phyloP scores from a whole-genome alignment of 2,329 filamentous ascomycete genomes.

The Neofusicoccum laricinum region DNA sequence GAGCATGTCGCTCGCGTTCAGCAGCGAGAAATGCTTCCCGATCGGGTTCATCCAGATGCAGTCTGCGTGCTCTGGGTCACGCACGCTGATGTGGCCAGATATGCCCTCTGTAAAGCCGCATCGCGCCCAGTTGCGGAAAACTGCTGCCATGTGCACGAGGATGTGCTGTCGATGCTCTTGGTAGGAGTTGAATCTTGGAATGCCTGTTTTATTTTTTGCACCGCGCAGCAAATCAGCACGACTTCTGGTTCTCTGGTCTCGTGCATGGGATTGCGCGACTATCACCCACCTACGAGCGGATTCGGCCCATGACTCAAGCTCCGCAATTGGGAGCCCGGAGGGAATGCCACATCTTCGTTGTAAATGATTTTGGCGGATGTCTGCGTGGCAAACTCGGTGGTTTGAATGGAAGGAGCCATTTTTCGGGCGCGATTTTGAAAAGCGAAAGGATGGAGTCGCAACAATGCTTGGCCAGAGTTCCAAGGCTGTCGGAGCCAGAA shows the following conservation, averaged over 20 bases:
- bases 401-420: not conserved
- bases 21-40: constrained; percentile 62
- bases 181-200: constrained; percentile 54
- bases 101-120: constrained; percentile 67
- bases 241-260: not conserved
- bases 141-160: constrained; percentile 61
- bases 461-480: not conserved
- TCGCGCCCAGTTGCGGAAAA: constrained; percentile 65
- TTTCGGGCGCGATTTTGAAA: not conserved
- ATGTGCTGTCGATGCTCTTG: constrained; percentile 61
- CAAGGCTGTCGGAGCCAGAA: no score
- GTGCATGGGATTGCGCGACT: not conserved
- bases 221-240: not conserved
- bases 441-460: not conserved
- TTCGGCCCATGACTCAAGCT: not conserved
- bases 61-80: constrained; percentile 60
- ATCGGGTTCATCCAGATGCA: constrained; percentile 70
- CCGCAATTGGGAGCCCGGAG: not conserved
- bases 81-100: constrained; percentile 64
- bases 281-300: not conserved
- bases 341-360: not conserved
- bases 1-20: constrained; percentile 66
- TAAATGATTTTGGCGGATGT: not conserved
- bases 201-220: constrained; percentile 38
- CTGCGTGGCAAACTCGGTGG: not conserved